Evolutionary conservation across 208 protist species (phyloP), one percentile per base, ranked within the genome.

Genomic region (Blechomonas ayalai): DNA sequence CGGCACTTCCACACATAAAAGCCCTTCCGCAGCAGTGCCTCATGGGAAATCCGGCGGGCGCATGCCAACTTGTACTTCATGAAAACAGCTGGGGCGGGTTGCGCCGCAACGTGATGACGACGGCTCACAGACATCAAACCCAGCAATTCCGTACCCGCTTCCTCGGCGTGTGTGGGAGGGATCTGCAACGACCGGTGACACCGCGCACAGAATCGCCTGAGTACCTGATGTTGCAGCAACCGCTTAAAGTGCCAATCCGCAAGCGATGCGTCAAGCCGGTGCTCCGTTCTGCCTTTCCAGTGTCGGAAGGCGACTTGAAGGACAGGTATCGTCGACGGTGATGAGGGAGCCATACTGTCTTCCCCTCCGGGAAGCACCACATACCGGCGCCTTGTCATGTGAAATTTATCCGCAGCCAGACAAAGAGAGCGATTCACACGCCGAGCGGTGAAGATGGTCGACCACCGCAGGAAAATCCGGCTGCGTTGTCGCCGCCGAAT

Each of bases 281-380:
- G 38, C 33, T 74, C 65, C 32, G 65, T 75, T 35, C 53, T 46
- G 22, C 26, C 34, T 31, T 64, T 67, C 73, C 73, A 82, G n/a
- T 52, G 39, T 18, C 28, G 13, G 45, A 57, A 53, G 18, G 55
- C 44, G 45, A 49, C 26, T 52, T n/a, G n/a, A n/a, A n/a, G n/a
- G n/a, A n/a, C n/a, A n/a, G n/a, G n/a, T n/a, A n/a, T n/a, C n/a
- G n/a, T n/a, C n/a, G n/a, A n/a, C n/a, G n/a, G n/a, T n/a, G n/a
- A n/a, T n/a, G n/a, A n/a, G n/a, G n/a, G n/a, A n/a, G n/a, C n/a
- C n/a, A n/a, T n/a, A n/a, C n/a, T n/a, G n/a, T n/a, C n/a, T n/a
- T n/a, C n/a, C n/a, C n/a, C n/a, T n/a, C n/a, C n/a, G n/a, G n/a
- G n/a, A 34, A 34, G 31, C 31, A n/a, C 31, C n/a, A 34, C 31